Base-by-base conservation (phyloP, 257 asterid genomes). In the Solanum sejunctum region DNA sequence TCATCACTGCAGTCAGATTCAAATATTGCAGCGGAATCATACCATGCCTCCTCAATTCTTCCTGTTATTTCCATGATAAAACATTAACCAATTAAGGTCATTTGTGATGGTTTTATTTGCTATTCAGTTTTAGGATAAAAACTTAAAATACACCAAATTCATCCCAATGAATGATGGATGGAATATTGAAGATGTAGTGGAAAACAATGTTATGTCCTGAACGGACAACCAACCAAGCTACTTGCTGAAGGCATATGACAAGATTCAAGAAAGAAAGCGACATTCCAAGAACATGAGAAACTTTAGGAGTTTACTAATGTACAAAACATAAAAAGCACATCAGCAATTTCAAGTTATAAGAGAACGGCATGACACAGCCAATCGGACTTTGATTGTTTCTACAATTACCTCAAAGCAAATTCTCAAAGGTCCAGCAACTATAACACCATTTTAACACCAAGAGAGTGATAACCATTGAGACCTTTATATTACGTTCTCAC, bases 1-100 rank as follows among this genome's bases (percentile, higher is more conserved):
- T 97, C 98, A 39, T 95, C 97, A 28, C 98, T 95, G 87, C 94
- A 93, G 57, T 97, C 99, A 1, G 97, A 93, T 72, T 97, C 99
- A 43, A 97, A 94, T 60, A 88, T 85, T 57, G 91, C 89, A 80
- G 93, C 91, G 60, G 98, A 91, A 87, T 97, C 98, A 23, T 87
- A 95, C 98, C 99, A 97, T 7, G 97, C 91, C 92, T 95, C 98
- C 77, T 97, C 98, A 41, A 61, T 86, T 60, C 89, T 90, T 77
- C 97, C 98, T 95, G 91, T 52, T 60, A 86, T 45, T 71, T 47
- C 0, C 80, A 64, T 64, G 23, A 83, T 69, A 3, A 45, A 45
- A 41, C 60, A 21, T 15, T 39, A 49, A 83, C 49, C 45, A 21
- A 12, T 11, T 45, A 39, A 45, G 20, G 57, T 43, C 7, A 72